Evolutionary conservation across 2,329 filamentous ascomycete genomes (phyloP), one percentile per base, ranked within the genome.

Genomic region (Ascochyta rabiei): DNA sequence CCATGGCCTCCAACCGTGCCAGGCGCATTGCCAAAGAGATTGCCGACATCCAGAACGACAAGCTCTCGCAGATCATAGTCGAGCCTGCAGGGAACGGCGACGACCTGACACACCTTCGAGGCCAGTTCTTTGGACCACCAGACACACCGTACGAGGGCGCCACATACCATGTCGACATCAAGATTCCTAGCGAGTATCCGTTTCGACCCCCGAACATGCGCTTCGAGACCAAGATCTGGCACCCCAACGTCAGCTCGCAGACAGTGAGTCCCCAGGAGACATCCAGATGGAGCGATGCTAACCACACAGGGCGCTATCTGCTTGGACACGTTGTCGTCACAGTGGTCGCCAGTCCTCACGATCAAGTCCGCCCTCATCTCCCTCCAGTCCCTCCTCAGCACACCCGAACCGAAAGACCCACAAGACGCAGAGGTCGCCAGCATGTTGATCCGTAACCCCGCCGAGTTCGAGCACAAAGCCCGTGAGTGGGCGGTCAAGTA

Each of bases 331-430:
- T 84, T 99, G 15, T 88, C 89, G 9, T 85, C 85, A 12, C 91
- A 90, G 65, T 99, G 95, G 95, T 96, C 93, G 6, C 95, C 95
- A 0, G 93, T 99, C 21, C 84, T 97, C 57, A 99, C 93, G 13
- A 93, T 99, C 75, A 98, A 97, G 79, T 96, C 91, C 18, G 91
- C 93, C 33, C 85, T 99, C 40, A 87, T 99, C 55, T 97, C 93
- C 24, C 83, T 99, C 28, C 93, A 96, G 75, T 93, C 93, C 63
- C 86, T 99, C 16, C 89, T 99, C 69, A 91, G 91, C 77, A 91
- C 88, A 16, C 95, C 95, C 3, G 96, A 99, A 74, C 93, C 95
- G 0, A 96, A 93, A 68, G 95, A 99, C 63, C 95, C 95, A 0
- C 95, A 99, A 79, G 95, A 99, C 70, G 93, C 93, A 34, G 91